Percentiles rank a stretch among this genome's conserved stretches.
Conservation (phyloP, 2,329 filamentous ascomycete species). For the Neopestalotiopsis sp. region DNA sequence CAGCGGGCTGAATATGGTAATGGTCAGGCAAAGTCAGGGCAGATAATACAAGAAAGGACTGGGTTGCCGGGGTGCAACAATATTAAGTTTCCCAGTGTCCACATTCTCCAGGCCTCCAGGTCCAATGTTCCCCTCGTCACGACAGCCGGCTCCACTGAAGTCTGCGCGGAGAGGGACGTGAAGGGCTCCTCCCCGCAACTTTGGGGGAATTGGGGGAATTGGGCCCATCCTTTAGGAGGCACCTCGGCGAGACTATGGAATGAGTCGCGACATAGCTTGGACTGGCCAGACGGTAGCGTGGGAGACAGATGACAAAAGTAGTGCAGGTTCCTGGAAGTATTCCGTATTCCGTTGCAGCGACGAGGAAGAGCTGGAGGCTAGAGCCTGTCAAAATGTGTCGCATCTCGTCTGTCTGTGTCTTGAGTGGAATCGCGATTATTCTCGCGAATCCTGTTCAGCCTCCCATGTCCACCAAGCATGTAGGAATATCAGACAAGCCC, state of each 20-base stretch:
- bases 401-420: not conserved
- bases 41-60: too few species aligned
- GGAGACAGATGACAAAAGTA: not conserved
- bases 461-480: not conserved
- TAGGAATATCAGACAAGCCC: not conserved
- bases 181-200: slow-evolving; percentile 1
- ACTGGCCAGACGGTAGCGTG: not conserved
- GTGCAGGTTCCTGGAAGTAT: not conserved
- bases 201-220: not conserved
- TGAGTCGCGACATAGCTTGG: slow-evolving; percentile 3
- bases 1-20: too few species aligned
- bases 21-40: too few species aligned
- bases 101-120: not conserved
- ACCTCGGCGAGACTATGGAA: slow-evolving; percentile 5
- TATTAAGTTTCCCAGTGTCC: too few species aligned
- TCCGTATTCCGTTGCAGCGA: too few species aligned
- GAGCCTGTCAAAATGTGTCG: too few species aligned
- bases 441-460: not conserved
- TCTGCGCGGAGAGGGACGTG: not conserved
- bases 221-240: slow-evolving; percentile 4
- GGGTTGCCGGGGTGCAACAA: too few species aligned
- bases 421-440: not conserved
- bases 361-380: too few species aligned
- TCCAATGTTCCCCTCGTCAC: not conserved
- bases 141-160: not conserved